A percentile compares a stretch with the other conserved stretches of the same genome.
These are phyloP conservation scores for Nephelium lappaceum DNA, from an alignment of 345 rosid species.

Conservation along the genomic window DNA sequence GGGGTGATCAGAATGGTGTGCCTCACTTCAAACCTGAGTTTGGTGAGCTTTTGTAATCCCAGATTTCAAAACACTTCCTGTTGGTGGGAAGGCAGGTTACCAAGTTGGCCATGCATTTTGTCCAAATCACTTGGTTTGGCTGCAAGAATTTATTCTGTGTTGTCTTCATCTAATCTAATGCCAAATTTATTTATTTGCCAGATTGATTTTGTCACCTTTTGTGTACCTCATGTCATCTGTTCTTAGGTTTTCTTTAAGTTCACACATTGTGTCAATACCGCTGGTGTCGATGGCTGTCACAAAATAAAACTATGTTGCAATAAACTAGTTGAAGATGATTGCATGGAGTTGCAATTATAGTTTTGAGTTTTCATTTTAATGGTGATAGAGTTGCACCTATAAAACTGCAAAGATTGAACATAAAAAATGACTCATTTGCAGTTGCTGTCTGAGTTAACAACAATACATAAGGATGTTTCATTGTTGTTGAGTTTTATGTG, in stretches of 20 bases:
- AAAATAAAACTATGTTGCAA: neutral
- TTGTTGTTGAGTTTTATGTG: neutral
- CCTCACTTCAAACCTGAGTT: neutral
- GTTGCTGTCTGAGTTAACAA: neutral
- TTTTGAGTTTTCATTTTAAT: neutral
- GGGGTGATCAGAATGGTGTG: neutral
- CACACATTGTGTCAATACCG: neutral
- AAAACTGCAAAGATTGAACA: neutral
- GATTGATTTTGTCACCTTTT: neutral
- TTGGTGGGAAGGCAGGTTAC: neutral
- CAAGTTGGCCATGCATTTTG: neutral
- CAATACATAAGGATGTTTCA: neutral
- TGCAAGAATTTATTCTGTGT: neutral
- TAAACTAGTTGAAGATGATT: neutral
- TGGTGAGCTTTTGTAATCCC: neutral
- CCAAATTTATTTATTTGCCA: neutral
- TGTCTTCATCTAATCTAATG: neutral
- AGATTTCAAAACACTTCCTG: neutral
- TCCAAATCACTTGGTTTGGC: neutral
- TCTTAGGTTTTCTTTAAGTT: neutral
- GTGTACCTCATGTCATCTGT: neutral
- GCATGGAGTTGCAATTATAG: neutral
- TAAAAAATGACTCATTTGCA: neutral
- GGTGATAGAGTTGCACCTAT: neutral
- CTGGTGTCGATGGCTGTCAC: neutral